These are phyloP conservation scores for Macrocystidia cucumis DNA, from an alignment of 1,284 basidiomycete species.

Conservation along the genomic window DNA sequence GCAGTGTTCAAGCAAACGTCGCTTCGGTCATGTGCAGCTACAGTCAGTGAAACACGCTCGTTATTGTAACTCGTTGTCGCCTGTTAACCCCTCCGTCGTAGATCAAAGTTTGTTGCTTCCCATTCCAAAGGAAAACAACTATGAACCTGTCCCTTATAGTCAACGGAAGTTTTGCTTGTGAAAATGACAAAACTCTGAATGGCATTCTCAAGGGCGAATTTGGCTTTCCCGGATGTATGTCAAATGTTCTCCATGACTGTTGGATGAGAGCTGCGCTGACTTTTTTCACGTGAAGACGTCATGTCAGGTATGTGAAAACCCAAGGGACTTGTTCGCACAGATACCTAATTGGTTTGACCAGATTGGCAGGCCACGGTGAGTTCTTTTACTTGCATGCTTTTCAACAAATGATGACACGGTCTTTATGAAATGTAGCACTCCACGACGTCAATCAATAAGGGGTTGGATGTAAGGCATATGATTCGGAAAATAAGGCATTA, in stretches of 20 bases:
- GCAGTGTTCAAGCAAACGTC: constrained; percentile 57
- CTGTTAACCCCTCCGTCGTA: constrained; percentile 11
- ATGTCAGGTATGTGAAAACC: constrained; percentile 44
- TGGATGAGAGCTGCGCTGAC: background rate
- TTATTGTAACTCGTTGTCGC: background rate
- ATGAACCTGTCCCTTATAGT: constrained; percentile 21
- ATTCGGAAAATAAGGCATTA: background rate
- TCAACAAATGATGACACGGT: constrained; percentile 1
- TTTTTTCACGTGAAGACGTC: constrained; percentile 24
- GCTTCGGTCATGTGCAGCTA: constrained; percentile 69
- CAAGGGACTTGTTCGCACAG: too few species aligned
- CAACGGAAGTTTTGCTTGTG: constrained; percentile 62
- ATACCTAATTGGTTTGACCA: constrained; percentile 8
- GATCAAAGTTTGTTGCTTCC: constrained; percentile 29
- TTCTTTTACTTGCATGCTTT: background rate
- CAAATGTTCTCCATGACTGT: background rate
- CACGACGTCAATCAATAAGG: constrained; percentile 40
- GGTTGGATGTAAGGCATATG: constrained; percentile 44
- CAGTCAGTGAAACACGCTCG: constrained; percentile 24
- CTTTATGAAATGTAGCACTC: constrained; percentile 21
- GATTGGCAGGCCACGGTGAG: constrained; percentile 30
- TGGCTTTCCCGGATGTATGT: constrained; percentile 63
- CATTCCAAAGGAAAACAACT: too few species aligned
- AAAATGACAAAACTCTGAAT: constrained; percentile 63
- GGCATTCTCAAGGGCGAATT: constrained; percentile 69